A percentile compares a stretch with the other conserved stretches of the same genome.
phyloP scores from a whole-genome alignment of 805 yeast genomes.

The Starmerella ratchasimensis region DNA sequence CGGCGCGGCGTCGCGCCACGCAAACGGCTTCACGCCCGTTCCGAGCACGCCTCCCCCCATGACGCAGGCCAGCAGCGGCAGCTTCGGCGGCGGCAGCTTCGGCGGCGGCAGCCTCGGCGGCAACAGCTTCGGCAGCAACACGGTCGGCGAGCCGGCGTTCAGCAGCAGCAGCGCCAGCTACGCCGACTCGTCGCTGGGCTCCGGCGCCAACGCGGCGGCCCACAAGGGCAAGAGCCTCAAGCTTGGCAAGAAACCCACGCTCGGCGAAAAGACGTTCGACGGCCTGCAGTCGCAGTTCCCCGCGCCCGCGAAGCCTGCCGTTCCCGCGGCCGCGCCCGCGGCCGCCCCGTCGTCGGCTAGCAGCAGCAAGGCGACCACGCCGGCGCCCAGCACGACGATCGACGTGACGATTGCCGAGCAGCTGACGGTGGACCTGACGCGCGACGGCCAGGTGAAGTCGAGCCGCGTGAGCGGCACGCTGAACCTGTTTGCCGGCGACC shows the following conservation, averaged over 20 bases:
- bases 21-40: no score
- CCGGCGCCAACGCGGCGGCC: slow-evolving; percentile 19
- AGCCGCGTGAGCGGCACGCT: slow-evolving; percentile 84
- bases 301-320: slow-evolving; percentile 13
- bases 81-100: slow-evolving; percentile 3
- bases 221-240: slow-evolving; percentile 62
- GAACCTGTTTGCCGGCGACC: slow-evolving; percentile 71
- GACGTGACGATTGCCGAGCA: slow-evolving; percentile 66
- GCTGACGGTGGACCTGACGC: slow-evolving; percentile 57
- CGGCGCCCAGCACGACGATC: slow-evolving; percentile 52
- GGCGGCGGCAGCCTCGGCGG: background rate
- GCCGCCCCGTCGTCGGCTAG: slow-evolving; percentile 1
- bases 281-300: no score
- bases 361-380: background rate
- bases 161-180: slow-evolving; percentile 35
- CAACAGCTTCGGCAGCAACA: background rate
- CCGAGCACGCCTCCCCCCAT: slow-evolving; percentile 3
- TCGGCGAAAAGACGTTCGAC: no score
- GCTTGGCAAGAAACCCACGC: slow-evolving; percentile 42
- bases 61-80: slow-evolving; percentile 4
- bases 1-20: slow-evolving; percentile 14
- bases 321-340: slow-evolving; percentile 3
- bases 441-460: slow-evolving; percentile 52
- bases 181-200: background rate
- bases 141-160: slow-evolving; percentile 19